Evolutionary conservation across 2,329 filamentous ascomycete genomes (phyloP), one percentile per base, ranked within the genome.

Genomic region (Hypomyces rosellus): DNA sequence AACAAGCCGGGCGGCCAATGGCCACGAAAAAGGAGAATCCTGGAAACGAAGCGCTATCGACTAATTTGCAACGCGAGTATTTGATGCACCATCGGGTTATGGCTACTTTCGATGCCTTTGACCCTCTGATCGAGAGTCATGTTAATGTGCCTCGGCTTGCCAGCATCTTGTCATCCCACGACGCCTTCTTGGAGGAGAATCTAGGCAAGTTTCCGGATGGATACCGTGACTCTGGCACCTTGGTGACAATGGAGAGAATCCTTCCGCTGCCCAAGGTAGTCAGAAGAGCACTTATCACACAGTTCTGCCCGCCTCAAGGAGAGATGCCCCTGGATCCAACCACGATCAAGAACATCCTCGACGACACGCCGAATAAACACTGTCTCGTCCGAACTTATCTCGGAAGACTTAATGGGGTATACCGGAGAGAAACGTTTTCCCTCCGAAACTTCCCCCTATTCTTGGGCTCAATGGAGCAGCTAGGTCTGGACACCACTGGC

Each of bases 331-430:
- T 11, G 25, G 16, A n/a, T 9, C 9, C 18, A 4, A 16, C 34
- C 34, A 34, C 34, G n/a, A 12, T 34, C 13, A n/a, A 13, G 9
- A 37, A 41, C 5, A 38, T 36, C 9, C 44, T 60, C 18, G 37
- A 50, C 16, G 30, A 48, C 8, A 15, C 48, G n/a, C 18, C 49
- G 22, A 60, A 59, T 40, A 59, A 59, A 16, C 54, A 61, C 40
- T 58, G 56, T 25, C 58, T 61, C 13, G 52, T 43, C 9, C 55
- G 58, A 1, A 54, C 50, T 4, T 60, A 59, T 25, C 50, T 60
- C 8, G 59, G 55, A 13, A 57, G 44, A n/a, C 18, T 18, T 9
- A 34, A 34, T 9, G 20, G 22, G 18, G 25, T 5, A 5, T 46
- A 48, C 34, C 45, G 13, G 40, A 34, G 6, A 4, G 22, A 15